Conservation (phyloP, 2,329 filamentous ascomycete genomes). For the Cladosporium colombiae region DNA sequence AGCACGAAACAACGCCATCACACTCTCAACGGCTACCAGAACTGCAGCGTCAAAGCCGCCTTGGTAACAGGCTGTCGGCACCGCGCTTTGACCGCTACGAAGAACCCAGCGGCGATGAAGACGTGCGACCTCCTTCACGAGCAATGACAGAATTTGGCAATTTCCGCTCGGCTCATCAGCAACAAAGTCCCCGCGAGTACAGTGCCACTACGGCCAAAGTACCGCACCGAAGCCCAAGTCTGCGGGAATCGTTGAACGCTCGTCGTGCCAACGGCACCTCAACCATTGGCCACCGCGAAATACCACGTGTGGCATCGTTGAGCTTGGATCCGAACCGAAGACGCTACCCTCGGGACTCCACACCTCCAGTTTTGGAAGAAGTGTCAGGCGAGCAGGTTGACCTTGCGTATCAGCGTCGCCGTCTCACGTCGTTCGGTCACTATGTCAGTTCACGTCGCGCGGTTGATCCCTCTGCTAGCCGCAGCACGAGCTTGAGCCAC, state of each 20-base stretch:
- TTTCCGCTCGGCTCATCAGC: slow-evolving; percentile 7
- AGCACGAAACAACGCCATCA: slow-evolving; percentile 33
- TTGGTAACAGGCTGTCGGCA: slow-evolving; percentile 42
- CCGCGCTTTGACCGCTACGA: slow-evolving; percentile 34
- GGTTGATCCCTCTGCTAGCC: background rate
- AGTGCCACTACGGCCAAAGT: background rate
- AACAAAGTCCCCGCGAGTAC: slow-evolving; percentile 17
- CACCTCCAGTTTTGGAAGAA: slow-evolving; percentile 25
- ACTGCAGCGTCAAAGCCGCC: slow-evolving; percentile 23
- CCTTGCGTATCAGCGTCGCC: slow-evolving; percentile 7
- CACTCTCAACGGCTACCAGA: slow-evolving; percentile 27
- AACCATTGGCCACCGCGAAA: slow-evolving; percentile 21
- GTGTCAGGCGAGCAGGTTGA: slow-evolving; percentile 16
- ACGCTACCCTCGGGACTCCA: slow-evolving; percentile 23
- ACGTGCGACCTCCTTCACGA: slow-evolving; percentile 49
- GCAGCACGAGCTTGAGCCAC: slow-evolving; percentile 12
- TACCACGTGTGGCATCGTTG: slow-evolving; percentile 25
- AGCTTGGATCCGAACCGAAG: slow-evolving; percentile 21
- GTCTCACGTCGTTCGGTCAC: slow-evolving; percentile 1
- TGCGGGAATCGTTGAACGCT: slow-evolving; percentile 27
- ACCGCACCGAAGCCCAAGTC: slow-evolving; percentile 20
- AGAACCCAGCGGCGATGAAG: slow-evolving; percentile 40
- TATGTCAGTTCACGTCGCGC: slow-evolving; percentile 7
- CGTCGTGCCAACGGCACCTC: slow-evolving; percentile 25
- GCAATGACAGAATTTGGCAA: slow-evolving; percentile 49